Percentiles rank a stretch among this genome's conserved stretches.
Evolutionary conservation across 2,329 filamentous ascomycete species (phyloP).

Genomic region (Drechslera avenae): DNA sequence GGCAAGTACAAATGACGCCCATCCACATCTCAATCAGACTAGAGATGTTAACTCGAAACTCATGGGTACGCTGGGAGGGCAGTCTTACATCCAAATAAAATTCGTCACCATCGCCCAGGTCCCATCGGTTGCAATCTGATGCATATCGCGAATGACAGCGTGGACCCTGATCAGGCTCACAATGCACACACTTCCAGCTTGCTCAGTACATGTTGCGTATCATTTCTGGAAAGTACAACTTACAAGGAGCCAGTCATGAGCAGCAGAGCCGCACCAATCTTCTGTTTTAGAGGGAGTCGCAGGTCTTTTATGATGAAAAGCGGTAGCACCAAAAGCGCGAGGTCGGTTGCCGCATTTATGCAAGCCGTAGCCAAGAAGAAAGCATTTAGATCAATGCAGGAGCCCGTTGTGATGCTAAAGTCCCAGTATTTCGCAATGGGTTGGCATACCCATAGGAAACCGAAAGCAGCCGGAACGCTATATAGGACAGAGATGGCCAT

Average conservation of each 20-base stretch:
- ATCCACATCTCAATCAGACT: conserved; percentile 26
- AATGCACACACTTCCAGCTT: conserved; percentile 14
- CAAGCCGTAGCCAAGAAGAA: conserved; percentile 21
- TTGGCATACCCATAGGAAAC: conserved; percentile 23
- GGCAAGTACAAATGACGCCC: conserved; percentile 22
- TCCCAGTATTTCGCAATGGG: conserved; percentile 26
- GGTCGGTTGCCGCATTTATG: conserved; percentile 21
- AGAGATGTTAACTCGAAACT: not conserved
- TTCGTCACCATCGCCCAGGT: conserved; percentile 23
- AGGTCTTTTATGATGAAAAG: conserved; percentile 26
- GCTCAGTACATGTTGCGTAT: not conserved
- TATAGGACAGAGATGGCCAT: conserved; percentile 20
- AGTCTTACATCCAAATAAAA: conserved; percentile 25
- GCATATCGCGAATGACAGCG: conserved; percentile 14
- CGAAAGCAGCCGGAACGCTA: conserved; percentile 17
- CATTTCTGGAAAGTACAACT: not conserved
- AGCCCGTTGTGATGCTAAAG: conserved; percentile 17
- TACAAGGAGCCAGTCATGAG: conserved; percentile 26
- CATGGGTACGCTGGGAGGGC: no score
- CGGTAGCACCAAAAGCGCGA: conserved; percentile 23
- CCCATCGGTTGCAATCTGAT: conserved; percentile 11
- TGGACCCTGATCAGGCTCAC: conserved; percentile 23
- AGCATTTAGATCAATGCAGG: conserved; percentile 17
- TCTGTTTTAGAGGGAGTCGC: conserved; percentile 18
- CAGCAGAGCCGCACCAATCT: conserved; percentile 20